Evolutionary conservation across 805 yeast species (phyloP).

Genomic region (Ogataea trehalophila): DNA sequence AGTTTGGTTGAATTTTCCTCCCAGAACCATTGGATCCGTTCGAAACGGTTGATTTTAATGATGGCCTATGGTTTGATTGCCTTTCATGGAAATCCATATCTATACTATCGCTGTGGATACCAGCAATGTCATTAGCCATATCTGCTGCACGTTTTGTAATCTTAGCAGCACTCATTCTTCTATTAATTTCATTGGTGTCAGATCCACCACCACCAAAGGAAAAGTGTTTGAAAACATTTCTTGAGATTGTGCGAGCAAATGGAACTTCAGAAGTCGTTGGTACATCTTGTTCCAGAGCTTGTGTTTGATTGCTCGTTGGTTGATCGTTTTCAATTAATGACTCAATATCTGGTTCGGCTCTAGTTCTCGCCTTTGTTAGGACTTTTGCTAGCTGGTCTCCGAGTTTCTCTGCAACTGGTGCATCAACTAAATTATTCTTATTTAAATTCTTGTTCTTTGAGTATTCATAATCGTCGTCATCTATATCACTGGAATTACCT

Average conservation of each 20-base stretch:
- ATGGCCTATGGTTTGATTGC: not conserved
- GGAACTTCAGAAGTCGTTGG: not conserved
- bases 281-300: not conserved
- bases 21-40: not conserved
- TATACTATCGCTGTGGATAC: slow-evolving; percentile 29
- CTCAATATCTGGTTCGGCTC: slow-evolving; percentile 21
- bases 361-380: slow-evolving; percentile 19
- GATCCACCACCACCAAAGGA: slow-evolving; percentile 28
- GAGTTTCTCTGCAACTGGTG: slow-evolving; percentile 20
- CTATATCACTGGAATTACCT: not conserved
- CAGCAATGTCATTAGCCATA: slow-evolving; percentile 42
- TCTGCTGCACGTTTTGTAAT: slow-evolving; percentile 38
- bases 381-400: slow-evolving; percentile 23
- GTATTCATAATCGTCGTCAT: slow-evolving; percentile 1
- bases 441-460: slow-evolving; percentile 8
- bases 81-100: slow-evolving; percentile 6
- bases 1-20: not conserved
- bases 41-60: not conserved
- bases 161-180: slow-evolving; percentile 32
- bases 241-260: slow-evolving; percentile 3
- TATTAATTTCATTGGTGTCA: slow-evolving; percentile 27
- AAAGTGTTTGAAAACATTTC: slow-evolving; percentile 23
- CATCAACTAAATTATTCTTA: slow-evolving; percentile 20
- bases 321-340: slow-evolving; percentile 6
- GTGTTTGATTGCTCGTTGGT: not conserved